Evolutionary conservation across 2,329 filamentous ascomycete genomes (phyloP), one percentile per base, ranked within the genome.

Genomic region (Diaporthe nobilis): DNA sequence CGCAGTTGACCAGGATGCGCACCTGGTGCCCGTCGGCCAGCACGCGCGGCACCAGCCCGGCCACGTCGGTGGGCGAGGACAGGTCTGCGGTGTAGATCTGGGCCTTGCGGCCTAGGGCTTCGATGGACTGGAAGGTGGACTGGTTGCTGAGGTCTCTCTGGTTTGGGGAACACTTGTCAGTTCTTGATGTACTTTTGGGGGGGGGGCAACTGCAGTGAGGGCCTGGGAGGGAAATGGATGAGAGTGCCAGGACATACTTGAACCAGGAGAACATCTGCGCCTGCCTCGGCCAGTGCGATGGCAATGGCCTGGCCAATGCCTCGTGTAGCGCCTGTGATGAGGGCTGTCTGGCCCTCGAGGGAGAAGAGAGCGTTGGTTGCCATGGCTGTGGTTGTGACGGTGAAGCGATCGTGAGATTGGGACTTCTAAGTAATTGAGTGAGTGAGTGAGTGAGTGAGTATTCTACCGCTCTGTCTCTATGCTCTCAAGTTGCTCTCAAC

Each of bases 1-100:
- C 95, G 85, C 94, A 96, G 86, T 96, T 98, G 80, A 98, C 86
- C 10, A 98, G 90, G 81, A 97, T 94, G 81, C 94, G 90, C 78
- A 97, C 91, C 81, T 91, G 81, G 82, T 92, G 88, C 67, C 89
- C 90, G 80, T 92, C 90, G 57, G 87, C 85, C n/a, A 94, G 86
- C 74, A 95, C 83, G 28, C 85, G 85, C 34, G 92, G 90, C 1
- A 91, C 85, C 2, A 96, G 87, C 0, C 85, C 84, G n/a, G 88
- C 85, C 73, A 95, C 92, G 31, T 91, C 90, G 28, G 85, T 80
- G n/a, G 86, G 82, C 3, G 88, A 91, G 53, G 91, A 87, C 37
- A 96, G 90, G 84, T 96, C 94, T 25, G 91, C 92, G 1, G 88
- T 91, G 86, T 94, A 94, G 81, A 95, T 91, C 74, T 84, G 86